These are phyloP conservation scores for Luffa acutangula DNA, from an alignment of 306 rosid genomes.

Conservation along the genomic window DNA sequence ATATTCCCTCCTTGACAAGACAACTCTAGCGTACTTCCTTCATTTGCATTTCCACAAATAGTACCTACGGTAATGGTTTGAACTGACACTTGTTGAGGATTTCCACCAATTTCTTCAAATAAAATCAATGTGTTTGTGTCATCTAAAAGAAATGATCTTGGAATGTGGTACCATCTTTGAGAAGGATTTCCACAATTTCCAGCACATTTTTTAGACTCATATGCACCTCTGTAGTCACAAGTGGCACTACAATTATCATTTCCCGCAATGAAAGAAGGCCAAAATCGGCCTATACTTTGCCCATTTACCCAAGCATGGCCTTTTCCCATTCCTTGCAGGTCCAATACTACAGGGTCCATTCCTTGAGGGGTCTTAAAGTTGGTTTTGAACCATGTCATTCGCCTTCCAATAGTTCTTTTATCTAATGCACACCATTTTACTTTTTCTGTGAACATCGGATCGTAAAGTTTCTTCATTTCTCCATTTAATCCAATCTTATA, in stretches of 20 bases:
- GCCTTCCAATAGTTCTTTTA: not conserved
- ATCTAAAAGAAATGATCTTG: not conserved
- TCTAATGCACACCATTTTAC: constrained; percentile 7
- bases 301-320: constrained; percentile 5
- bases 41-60: too few species aligned
- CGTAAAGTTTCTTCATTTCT: constrained; percentile 20
- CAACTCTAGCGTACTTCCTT: too few species aligned
- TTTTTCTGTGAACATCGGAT: constrained; percentile 3
- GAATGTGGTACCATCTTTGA: not conserved
- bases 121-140: not conserved
- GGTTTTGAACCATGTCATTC: not conserved
- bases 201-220: not conserved
- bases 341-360: not conserved
- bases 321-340: not conserved
- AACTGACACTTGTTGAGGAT: not conserved
- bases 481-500: constrained; percentile 39
- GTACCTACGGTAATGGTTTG: too few species aligned
- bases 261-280: not conserved
- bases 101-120: not conserved
- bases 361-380: not conserved
- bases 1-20: too few species aligned
- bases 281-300: not conserved
- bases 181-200: not conserved
- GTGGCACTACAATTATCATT: not conserved
- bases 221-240: not conserved